Evolutionary conservation across 2,329 filamentous ascomycete species (phyloP).

Genomic region (Aspergillus japonicus): DNA sequence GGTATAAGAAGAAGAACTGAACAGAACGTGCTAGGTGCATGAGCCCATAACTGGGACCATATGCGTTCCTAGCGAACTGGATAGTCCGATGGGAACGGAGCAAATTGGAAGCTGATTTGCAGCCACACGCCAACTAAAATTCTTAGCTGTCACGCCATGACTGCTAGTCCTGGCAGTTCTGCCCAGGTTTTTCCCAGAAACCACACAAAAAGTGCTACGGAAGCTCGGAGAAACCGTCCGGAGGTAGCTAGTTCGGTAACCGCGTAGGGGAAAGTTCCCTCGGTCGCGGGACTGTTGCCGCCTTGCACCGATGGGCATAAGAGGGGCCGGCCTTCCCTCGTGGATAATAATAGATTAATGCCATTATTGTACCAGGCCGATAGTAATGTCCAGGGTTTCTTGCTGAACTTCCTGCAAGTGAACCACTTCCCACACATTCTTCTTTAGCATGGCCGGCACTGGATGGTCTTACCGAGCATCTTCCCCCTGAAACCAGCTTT

Average conservation of each 20-base stretch:
- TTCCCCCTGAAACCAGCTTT: neutral
- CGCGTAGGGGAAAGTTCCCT: neutral
- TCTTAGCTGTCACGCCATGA: slow-evolving; percentile 22
- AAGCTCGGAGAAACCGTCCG: slow-evolving; percentile 17
- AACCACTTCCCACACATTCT: neutral
- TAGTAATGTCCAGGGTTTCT: neutral
- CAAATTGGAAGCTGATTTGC: slow-evolving; percentile 21
- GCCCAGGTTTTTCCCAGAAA: neutral
- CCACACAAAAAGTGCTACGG: neutral
- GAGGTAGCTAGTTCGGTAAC: slow-evolving; percentile 8
- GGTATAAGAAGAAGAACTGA: neutral
- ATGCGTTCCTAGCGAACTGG: slow-evolving; percentile 12
- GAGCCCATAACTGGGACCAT: slow-evolving; percentile 11
- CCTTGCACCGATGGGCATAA: neutral
- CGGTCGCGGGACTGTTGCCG: neutral
- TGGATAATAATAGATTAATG: neutral
- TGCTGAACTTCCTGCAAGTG: neutral
- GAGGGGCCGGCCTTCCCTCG: neutral
- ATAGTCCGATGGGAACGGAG: slow-evolving; percentile 7
- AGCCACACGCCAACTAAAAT: slow-evolving; percentile 14
- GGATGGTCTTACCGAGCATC: neutral
- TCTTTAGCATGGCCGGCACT: neutral
- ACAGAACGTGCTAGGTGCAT: slow-evolving; percentile 20
- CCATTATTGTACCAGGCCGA: neutral
- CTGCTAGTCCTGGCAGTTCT: slow-evolving; percentile 1